Conservation (phyloP, 805 yeast genomes). For the Starmerella geochares region DNA sequence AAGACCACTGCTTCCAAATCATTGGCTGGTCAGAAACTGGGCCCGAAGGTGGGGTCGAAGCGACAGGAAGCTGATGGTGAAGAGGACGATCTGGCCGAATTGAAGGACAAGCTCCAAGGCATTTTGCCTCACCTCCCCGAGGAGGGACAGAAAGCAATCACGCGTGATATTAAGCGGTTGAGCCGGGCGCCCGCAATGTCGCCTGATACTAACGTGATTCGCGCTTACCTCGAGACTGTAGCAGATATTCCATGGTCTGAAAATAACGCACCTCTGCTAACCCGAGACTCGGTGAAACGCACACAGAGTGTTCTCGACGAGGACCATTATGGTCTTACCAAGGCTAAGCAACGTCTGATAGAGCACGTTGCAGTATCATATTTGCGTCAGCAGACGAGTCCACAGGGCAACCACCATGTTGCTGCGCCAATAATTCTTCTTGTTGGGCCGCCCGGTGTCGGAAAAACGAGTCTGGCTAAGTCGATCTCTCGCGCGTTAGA, state of each 20-base stretch:
- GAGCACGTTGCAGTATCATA: conserved; percentile 74
- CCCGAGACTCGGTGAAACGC: conserved; percentile 35
- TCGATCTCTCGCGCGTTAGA: conserved; percentile 68
- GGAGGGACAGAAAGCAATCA: conserved; percentile 33
- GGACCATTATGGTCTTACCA: conserved; percentile 71
- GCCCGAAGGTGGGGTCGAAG: background rate
- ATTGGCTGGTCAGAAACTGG: conserved; percentile 7
- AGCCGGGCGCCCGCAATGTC: conserved; percentile 35
- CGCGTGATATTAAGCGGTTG: conserved; percentile 33
- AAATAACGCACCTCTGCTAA: conserved; percentile 20
- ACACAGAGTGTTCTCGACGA: conserved; percentile 52
- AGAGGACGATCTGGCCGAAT: conserved; percentile 31
- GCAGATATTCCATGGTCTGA: conserved; percentile 35
- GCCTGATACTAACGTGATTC: conserved; percentile 37
- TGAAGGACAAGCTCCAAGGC: conserved; percentile 26
- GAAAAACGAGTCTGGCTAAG: conserved; percentile 77
- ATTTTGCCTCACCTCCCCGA: conserved; percentile 24
- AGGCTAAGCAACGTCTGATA: conserved; percentile 62
- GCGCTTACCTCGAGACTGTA: conserved; percentile 35
- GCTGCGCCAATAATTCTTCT: conserved; percentile 62
- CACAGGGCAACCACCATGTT: background rate
- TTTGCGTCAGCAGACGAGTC: conserved; percentile 33
- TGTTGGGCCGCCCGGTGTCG: conserved; percentile 92
- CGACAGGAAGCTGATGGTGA: conserved; percentile 21
- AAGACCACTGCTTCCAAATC: background rate